Percentiles rank a stretch among this genome's conserved stretches.
These are phyloP conservation scores for Pyrenophora teres DNA, from an alignment of 2,329 filamentous ascomycete species.

Conservation along the genomic window DNA sequence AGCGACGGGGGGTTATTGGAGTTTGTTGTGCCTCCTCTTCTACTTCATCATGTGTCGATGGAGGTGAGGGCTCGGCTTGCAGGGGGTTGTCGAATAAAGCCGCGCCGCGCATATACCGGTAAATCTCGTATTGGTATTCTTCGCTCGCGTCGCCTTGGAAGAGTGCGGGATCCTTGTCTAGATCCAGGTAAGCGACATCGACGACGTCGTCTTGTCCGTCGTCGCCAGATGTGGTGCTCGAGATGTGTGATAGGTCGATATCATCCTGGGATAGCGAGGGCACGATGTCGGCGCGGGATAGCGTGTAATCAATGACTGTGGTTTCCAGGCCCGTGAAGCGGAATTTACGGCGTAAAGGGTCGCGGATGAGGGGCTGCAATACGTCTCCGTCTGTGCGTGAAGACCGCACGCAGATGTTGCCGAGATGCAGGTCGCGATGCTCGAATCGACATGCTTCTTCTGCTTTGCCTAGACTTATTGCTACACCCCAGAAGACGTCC, in stretches of 20 bases:
- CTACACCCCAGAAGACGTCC: conserved; percentile 71
- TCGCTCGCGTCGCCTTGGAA: conserved; percentile 54
- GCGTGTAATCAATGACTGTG: conserved; percentile 70
- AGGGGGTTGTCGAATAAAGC: conserved; percentile 54
- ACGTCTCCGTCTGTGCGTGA: conserved; percentile 32
- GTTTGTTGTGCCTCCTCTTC: not conserved
- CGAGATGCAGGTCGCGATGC: conserved; percentile 68
- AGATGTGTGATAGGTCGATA: conserved; percentile 17
- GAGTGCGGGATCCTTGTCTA: conserved; percentile 50
- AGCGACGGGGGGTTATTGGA: conserved; percentile 24
- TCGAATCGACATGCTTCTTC: conserved; percentile 66
- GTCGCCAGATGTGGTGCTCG: conserved; percentile 2
- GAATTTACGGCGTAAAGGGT: conserved; percentile 48
- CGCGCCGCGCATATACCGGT: conserved; percentile 57
- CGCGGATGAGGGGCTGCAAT: conserved; percentile 40
- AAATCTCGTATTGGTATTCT: conserved; percentile 63
- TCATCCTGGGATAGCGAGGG: conserved; percentile 11
- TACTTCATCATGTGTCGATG: not conserved
- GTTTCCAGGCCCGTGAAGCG: conserved; percentile 62
- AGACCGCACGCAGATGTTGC: conserved; percentile 65
- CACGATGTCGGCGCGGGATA: conserved; percentile 63
- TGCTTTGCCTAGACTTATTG: conserved; percentile 63
- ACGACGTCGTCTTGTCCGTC: not conserved
- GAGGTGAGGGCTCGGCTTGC: conserved; percentile 8
- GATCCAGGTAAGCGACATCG: conserved; percentile 53